These are phyloP conservation scores for Microstroma glucosiphilum DNA, from an alignment of 1,284 basidiomycete genomes.

Conservation along the genomic window DNA sequence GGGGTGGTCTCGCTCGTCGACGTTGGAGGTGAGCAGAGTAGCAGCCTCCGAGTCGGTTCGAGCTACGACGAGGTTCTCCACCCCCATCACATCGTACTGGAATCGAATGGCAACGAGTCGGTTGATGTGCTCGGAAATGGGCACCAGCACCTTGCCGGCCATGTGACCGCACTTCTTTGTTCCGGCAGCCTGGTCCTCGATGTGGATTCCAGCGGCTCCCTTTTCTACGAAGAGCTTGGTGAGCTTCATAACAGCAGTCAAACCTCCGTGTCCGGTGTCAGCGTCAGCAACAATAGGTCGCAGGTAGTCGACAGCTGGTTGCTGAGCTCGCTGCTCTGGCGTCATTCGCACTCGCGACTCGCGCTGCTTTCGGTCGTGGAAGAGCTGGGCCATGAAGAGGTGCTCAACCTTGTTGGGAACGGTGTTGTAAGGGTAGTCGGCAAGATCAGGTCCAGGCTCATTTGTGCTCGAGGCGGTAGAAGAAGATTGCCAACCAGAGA, in stretches of 20 bases:
- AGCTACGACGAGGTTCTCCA: conserved; percentile 68
- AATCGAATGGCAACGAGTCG: conserved; percentile 69
- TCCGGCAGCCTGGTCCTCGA: conserved; percentile 87
- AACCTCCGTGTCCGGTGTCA: conserved; percentile 71
- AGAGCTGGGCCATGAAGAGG: conserved; percentile 61
- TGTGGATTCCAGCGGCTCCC: conserved; percentile 77
- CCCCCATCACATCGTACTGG: conserved; percentile 74
- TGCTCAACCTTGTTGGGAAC: conserved; percentile 63
- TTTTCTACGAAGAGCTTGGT: conserved; percentile 85
- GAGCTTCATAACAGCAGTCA: conserved; percentile 95
- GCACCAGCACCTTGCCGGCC: conserved; percentile 68
- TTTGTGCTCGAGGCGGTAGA: conserved; percentile 49
- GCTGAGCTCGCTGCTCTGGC: conserved; percentile 59
- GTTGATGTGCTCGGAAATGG: conserved; percentile 71
- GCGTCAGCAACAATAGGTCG: conserved; percentile 54
- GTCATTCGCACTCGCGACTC: conserved; percentile 59
- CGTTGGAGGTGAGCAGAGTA: conserved; percentile 91
- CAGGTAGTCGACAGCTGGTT: conserved; percentile 53
- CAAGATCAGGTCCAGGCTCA: conserved; percentile 50
- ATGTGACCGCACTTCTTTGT: conserved; percentile 63
- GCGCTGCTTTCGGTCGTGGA: conserved; percentile 60
- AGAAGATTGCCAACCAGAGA: conserved; percentile 49
- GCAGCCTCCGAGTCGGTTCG: conserved; percentile 82
- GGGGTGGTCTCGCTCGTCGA: conserved; percentile 90
- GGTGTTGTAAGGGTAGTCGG: conserved; percentile 62